Evolutionary conservation across 495 filamentous ascomycete species (phyloP).

Genomic region (Aspergillus ellipticus): DNA sequence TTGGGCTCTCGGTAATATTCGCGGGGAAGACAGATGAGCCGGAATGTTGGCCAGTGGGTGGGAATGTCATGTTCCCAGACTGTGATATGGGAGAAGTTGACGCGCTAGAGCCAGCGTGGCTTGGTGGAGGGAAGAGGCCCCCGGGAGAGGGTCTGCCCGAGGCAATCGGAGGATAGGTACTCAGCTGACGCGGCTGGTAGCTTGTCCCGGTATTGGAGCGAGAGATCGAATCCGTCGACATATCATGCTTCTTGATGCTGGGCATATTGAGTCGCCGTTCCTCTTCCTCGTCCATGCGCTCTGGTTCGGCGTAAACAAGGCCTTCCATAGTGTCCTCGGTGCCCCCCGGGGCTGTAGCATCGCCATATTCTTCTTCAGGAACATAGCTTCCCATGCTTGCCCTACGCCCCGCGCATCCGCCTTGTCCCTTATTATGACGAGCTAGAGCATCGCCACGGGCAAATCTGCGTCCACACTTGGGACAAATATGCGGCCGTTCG

Average conservation of each 20-base stretch:
- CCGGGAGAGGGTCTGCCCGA: slow-evolving; percentile 42
- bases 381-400: slow-evolving; percentile 83
- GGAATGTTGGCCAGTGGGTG: slow-evolving; percentile 40
- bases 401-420: slow-evolving; percentile 87
- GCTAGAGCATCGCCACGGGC: slow-evolving; percentile 93
- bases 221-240: slow-evolving; percentile 31
- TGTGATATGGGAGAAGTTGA: slow-evolving; percentile 55
- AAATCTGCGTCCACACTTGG: slow-evolving; percentile 90
- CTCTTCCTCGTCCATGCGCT: slow-evolving; percentile 65
- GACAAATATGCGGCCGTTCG: slow-evolving; percentile 90
- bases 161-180: slow-evolving; percentile 75
- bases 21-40: slow-evolving; percentile 62
- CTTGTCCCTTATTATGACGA: slow-evolving; percentile 91
- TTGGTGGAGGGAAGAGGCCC: slow-evolving; percentile 59
- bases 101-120: slow-evolving; percentile 46
- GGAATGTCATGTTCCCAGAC: slow-evolving; percentile 41
- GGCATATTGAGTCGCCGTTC: slow-evolving; percentile 60
- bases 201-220: slow-evolving; percentile 48
- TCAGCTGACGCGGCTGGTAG: slow-evolving; percentile 58
- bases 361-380: slow-evolving; percentile 71
- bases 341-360: slow-evolving; percentile 34
- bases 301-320: slow-evolving; percentile 60
- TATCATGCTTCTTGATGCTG: slow-evolving; percentile 68
- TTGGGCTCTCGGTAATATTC: slow-evolving; percentile 83
- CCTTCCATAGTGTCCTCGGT: slow-evolving; percentile 77